phyloP scores from a whole-genome alignment of 768 basidiomycete species.

The Tulasnella sp. region DNA sequence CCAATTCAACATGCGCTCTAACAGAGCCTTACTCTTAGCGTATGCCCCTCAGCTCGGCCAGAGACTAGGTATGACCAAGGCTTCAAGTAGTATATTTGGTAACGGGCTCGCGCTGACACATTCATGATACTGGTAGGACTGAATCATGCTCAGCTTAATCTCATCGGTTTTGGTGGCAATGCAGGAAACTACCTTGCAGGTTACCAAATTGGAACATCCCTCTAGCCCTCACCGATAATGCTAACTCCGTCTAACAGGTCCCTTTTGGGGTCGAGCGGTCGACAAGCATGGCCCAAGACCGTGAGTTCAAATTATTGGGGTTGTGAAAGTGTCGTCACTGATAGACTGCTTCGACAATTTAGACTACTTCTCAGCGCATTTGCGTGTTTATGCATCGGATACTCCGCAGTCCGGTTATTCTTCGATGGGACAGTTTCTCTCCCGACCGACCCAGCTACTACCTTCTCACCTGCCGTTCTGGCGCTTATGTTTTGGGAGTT shows the following conservation, averaged over 20 bases:
- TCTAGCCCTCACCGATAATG: constrained; percentile 26
- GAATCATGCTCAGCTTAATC: constrained; percentile 68
- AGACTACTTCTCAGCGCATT: constrained; percentile 51
- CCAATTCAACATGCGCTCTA: background rate
- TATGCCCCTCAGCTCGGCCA: constrained; percentile 80
- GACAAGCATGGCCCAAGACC: constrained; percentile 58
- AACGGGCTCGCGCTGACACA: background rate
- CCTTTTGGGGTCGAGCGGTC: constrained; percentile 67
- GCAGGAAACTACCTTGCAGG: background rate
- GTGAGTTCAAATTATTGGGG: constrained; percentile 19
- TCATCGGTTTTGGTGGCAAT: constrained; percentile 35
- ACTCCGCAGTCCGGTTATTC: constrained; percentile 58
- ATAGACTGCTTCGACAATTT: background rate
- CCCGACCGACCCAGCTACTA: constrained; percentile 23
- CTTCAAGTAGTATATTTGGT: background rate
- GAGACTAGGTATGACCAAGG: constrained; percentile 36
- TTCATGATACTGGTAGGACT: constrained; percentile 22
- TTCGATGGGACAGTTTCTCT: constrained; percentile 42
- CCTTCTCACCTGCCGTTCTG: constrained; percentile 33
- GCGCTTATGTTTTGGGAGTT: constrained; percentile 52
- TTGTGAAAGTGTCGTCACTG: background rate
- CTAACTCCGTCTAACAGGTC: constrained; percentile 60
- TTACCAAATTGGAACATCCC: constrained; percentile 51
- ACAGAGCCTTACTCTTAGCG: constrained; percentile 31
- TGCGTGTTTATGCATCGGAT: constrained; percentile 53